Base-by-base conservation (phyloP, 1,284 basidiomycete genomes). In the Apiotrichum akiyoshidainum region DNA sequence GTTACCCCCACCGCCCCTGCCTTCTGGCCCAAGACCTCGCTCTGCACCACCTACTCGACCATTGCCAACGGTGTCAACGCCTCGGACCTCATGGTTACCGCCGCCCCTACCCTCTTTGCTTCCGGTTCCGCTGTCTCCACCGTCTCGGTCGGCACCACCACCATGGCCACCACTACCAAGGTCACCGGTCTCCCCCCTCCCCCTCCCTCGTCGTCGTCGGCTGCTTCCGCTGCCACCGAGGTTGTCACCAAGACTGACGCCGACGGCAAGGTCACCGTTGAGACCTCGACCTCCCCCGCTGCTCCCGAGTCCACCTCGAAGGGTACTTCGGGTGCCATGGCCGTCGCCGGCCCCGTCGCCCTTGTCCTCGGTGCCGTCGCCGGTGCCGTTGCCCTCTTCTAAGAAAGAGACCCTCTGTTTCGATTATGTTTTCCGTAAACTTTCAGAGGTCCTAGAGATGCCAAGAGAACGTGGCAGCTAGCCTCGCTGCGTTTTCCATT, bases 41-140 rank as follows among this genome's bases (percentile, higher is more conserved):
- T 76, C 70, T 79, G 78, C 61, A 49, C 67, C 51, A 74, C 73
- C 59, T 78, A 76, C 73, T 67, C 73, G 21, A 72, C 75, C 61
- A 69, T 77, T 66, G 68, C 71, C 34, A 75, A 74, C 70, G 72
- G 72, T 26, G 62, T 74, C 57, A 64, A 73, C 68, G 65, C 68
- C 17, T 55, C 55, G 57, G 65, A 73, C 64, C 69, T 66, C 61
- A 62, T 67, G 45, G 71, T 73, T 35, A 71, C 67, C 21, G 68
- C 72, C 22, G 65, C 67, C 37, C 66, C 69, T 14, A 61, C 64
- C 12, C 51, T 67, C 50, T 67, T 69, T 44, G 54, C 46, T n/a
- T 53, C 62, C 31, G 65, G 66, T 19, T 59, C 67, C 2, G 65
- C 66, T 44, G 34, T 52, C 37, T 52, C 64, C 17, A 62, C 62